Evolutionary conservation across 139 green algal genomes (phyloP).

Genomic region (Chlamydomonas eustigma): DNA sequence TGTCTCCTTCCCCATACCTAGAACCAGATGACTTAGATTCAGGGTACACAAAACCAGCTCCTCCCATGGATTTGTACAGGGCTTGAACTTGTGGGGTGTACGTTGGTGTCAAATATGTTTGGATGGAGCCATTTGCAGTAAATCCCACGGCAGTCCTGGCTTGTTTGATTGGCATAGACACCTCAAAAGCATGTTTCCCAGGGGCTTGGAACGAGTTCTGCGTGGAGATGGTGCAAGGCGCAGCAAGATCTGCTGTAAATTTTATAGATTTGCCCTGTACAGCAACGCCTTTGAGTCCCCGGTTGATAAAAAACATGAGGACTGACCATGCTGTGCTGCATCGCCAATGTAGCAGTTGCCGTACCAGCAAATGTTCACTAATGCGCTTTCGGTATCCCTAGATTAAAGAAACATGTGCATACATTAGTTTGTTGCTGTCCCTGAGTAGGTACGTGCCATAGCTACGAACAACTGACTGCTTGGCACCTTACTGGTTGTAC

Average conservation of each 20-base stretch:
- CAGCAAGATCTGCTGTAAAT: background rate
- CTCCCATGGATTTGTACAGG: slow-evolving; percentile 22
- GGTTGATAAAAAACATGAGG: too few relatives aligned
- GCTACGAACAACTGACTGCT: too few relatives aligned
- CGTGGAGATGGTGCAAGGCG: slow-evolving; percentile 6
- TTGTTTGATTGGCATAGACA: slow-evolving; percentile 23
- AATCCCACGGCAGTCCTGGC: slow-evolving; percentile 24
- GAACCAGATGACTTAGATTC: background rate
- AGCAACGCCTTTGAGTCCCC: too few relatives aligned
- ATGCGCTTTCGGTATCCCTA: too few relatives aligned
- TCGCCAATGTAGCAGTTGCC: too few relatives aligned
- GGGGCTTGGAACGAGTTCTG: background rate
- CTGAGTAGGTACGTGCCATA: too few relatives aligned
- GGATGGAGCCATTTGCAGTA: background rate
- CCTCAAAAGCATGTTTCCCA: slow-evolving; percentile 20
- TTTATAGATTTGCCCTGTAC: too few relatives aligned
- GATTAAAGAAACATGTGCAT: too few relatives aligned
- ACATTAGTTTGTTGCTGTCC: too few relatives aligned
- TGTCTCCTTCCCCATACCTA: slow-evolving; percentile 27
- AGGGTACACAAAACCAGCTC: slow-evolving; percentile 30
- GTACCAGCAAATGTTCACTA: too few relatives aligned
- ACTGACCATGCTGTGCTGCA: too few relatives aligned
- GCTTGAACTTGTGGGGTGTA: background rate
- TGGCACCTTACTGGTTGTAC: too few relatives aligned
- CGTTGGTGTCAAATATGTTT: slow-evolving; percentile 23